These are phyloP conservation scores for Pseudonectria buxi DNA, from an alignment of 2,329 filamentous ascomycete genomes.

Conservation along the genomic window DNA sequence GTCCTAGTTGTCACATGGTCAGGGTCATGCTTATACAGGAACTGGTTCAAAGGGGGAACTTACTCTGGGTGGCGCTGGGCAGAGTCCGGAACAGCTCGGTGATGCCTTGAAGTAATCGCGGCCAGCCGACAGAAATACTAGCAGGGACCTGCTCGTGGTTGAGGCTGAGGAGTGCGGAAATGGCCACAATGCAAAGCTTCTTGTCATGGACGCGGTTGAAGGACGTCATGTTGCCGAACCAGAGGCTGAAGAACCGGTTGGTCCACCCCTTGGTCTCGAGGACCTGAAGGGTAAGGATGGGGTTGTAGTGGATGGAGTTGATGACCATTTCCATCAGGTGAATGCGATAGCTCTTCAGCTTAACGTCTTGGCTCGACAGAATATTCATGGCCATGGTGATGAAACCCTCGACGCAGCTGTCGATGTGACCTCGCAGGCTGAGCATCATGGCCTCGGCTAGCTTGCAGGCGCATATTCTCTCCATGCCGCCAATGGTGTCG, in stretches of 20 bases:
- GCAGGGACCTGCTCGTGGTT: constrained; percentile 74
- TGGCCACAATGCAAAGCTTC: constrained; percentile 94
- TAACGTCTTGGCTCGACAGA: constrained; percentile 66
- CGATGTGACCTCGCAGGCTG: constrained; percentile 80
- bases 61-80: constrained; percentile 78
- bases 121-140: constrained; percentile 96
- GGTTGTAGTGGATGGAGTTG: constrained; percentile 97
- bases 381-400: constrained; percentile 83
- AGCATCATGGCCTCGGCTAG: constrained; percentile 96
- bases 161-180: constrained; percentile 75
- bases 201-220: constrained; percentile 97
- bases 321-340: constrained; percentile 99
- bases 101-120: constrained; percentile 78
- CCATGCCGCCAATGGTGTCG: constrained; percentile 85
- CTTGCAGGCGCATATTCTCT: constrained; percentile 96
- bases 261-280: constrained; percentile 93
- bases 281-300: constrained; percentile 72
- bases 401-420: constrained; percentile 83
- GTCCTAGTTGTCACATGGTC: constrained; percentile 52
- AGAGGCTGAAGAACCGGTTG: constrained; percentile 97
- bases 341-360: constrained; percentile 89
- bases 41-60: constrained; percentile 26
- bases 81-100: constrained; percentile 88
- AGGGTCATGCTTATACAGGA: constrained; percentile 1
- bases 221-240: constrained; percentile 93